Evolutionary conservation across 768 basidiomycete species (phyloP).

Genomic region (Lactifluus subvellereus): DNA sequence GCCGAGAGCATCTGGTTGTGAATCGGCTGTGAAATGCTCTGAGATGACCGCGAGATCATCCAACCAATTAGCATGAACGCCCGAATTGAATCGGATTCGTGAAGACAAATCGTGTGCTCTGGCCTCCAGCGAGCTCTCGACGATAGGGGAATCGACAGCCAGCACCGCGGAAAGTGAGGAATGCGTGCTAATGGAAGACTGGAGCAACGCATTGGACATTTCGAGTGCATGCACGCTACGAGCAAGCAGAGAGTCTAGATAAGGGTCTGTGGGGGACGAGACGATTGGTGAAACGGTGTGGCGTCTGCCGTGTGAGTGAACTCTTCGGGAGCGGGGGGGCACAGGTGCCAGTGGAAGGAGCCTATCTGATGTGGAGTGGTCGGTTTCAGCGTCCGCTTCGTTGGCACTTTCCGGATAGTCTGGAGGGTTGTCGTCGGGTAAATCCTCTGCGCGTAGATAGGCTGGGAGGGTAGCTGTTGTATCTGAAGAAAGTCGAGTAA

Average conservation of each 20-base stretch:
- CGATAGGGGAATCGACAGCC: conserved; percentile 37
- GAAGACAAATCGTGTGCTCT: conserved; percentile 49
- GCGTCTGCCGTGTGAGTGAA: conserved; percentile 29
- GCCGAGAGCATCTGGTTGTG: conserved; percentile 6
- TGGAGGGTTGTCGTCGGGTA: conserved; percentile 56
- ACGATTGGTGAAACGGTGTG: conserved; percentile 23
- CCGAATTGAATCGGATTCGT: conserved; percentile 42
- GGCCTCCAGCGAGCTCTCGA: conserved; percentile 42
- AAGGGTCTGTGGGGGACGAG: conserved; percentile 41
- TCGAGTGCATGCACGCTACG: conserved; percentile 82
- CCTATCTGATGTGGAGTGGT: conserved; percentile 33
- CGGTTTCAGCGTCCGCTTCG: conserved; percentile 68
- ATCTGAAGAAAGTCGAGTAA: conserved; percentile 57
- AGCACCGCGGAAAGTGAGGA: conserved; percentile 47
- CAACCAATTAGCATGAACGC: conserved; percentile 52
- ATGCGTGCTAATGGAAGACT: conserved; percentile 70
- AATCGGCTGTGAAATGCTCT: conserved; percentile 6
- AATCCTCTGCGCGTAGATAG: conserved; percentile 40
- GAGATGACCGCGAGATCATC: conserved; percentile 56
- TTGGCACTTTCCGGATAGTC: conserved; percentile 74
- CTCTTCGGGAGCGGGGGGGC: conserved; percentile 35
- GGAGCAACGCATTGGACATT: conserved; percentile 74
- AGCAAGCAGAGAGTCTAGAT: conserved; percentile 71
- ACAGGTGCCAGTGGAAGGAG: conserved; percentile 28
- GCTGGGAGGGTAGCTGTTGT: conserved; percentile 60